Base-by-base conservation (phyloP, 495 filamentous ascomycete species). In the Hypoxylon intermedium region DNA sequence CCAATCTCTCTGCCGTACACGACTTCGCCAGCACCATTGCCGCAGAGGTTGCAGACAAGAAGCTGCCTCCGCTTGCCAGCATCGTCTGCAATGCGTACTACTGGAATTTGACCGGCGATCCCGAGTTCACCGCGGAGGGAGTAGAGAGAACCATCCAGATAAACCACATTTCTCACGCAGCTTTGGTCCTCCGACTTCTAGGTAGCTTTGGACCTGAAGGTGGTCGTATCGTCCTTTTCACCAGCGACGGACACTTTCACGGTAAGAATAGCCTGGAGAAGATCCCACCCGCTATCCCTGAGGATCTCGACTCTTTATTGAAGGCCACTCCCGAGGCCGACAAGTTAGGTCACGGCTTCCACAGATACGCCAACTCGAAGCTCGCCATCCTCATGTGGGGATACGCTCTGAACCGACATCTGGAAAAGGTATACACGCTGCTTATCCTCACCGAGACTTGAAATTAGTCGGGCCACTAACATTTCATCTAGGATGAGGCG, bases 51-150 rank as follows among this genome's bases (percentile, higher is more conserved):
- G 2, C 50, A 4, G 52, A 64, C 1, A 67, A 68, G 18, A 71
- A 73, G 33, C 58, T 74, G 5, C 77, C 76, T 0, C 73, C 62
- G 0, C 60, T 83, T 23, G 60, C 60, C 11, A 26, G 51, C 40
- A 74, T 82, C 31, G 52, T 83, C 21, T 79, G 74, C 67, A 82
- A 82, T 53, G 79, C 80, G 0, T 75, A 69, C 53, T 73, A 74
- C 21, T 77, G 74, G 72, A 79, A 76, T 13, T 60, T 81, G 2
- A 51, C 57, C 23, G 23, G 36, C 15, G 67, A 70, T 11, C 64
- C 68, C 47, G 72, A 79, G 38, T 67, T 74, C 24, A 79, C 77
- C 0, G 52, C 31, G 1, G 79, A 80, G 51, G 72, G 74, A 5
- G 72, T 71, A 15, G 80, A 83, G 54, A 73, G 71, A 28, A 75